Base-by-base conservation (phyloP, 768 basidiomycete species). In the Butyriboletus loyo region DNA sequence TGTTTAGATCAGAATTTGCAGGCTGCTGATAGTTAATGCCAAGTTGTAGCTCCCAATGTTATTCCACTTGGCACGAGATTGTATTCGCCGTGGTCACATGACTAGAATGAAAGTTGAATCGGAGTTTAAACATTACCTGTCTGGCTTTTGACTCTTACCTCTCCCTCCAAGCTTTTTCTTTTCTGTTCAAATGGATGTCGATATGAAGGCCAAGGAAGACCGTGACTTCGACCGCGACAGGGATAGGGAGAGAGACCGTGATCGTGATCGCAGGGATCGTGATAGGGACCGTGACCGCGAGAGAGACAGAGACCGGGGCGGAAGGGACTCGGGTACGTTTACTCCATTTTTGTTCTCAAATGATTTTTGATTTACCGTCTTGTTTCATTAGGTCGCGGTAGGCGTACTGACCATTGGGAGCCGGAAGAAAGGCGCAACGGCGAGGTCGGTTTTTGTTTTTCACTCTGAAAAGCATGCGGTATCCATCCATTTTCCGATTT, bases 121-220 rank as follows among this genome's bases (percentile, higher is more conserved):
- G 62, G 64, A 58, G 63, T 31, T 47, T 32, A 0, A 63, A 70
- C 19, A 1, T 8, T 38, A 35, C 25, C 28, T 21, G 27, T 24
- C 49, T 34, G 24, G 42, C 30, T 37, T 41, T 57, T 57, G 28
- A 35, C 53, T 66, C 57, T 46, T 54, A 36, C 57, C 40, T 53
- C 42, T 48, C 21, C 49, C 25, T 41, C 38, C 3, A 30, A 19
- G 7, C 19, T 50, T 58, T 50, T 56, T 46, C 32, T 52, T 15
- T 41, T 38, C 39, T 21, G 24, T 56, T 57, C 67, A 63, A 50
- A 90, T 90, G 88, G 88, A 90, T 67, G 79, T 89, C 58, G 88
- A 90, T 62, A 89, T 89, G 86, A 86, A 87, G 70, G 75, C 70
- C 64, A 89, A 89, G 68, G 86, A 89, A 51, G 85, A 89, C 56